Base-by-base conservation (phyloP, 1,284 basidiomycete species). In the Ustanciosporium gigantosporum region DNA sequence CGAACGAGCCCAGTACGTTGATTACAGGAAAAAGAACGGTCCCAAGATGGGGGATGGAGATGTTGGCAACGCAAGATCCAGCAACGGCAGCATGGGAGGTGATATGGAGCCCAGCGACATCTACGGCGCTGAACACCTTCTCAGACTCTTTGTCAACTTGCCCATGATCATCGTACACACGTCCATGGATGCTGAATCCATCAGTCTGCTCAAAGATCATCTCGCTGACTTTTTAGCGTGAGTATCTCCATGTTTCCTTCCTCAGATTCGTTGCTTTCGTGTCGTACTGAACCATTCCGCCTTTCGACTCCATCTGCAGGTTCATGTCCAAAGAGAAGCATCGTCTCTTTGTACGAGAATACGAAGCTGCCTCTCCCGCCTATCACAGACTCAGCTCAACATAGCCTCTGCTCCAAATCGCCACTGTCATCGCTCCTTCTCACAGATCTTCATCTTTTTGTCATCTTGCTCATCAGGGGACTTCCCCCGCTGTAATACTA, bases 91-190 rank as follows among this genome's bases (percentile, higher is more conserved):
- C 34, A 64, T 51, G 52, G 55, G 58, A 6, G 55, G 53, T 1
- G 51, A 55, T 31, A 88, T 87, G 74, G 87, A 91, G 66, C 90
- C 95, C 85, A 91, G 90, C 75, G 82, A 85, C 43, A 84, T 96
- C 16, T 98, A 98, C 72, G 95, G 94, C 0, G 91, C 90, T 4
- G 94, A 98, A 77, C 94, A 99, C 79, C 78, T 99, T 14, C 78
- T 97, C 51, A 82, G 94, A 41, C 87, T 98, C 83, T 83, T 98
- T 61, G 84, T 85, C 56, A 84, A 82, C 64, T 79, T 83, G 46
- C 81, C 79, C 16, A 75, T 80, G 84, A 92, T 96, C 84, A 87
- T 97, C 36, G 86, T 88, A 2, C 87, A 86, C 66, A 94, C 92
- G 14, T 87, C 84, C n/a, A 88, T 97, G 83, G 93, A 98, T 71